A percentile compares a stretch with the other conserved stretches of the same genome.
phyloP scores from a whole-genome alignment of 2,329 filamentous ascomycete species.

The Fusarium robinianum region DNA sequence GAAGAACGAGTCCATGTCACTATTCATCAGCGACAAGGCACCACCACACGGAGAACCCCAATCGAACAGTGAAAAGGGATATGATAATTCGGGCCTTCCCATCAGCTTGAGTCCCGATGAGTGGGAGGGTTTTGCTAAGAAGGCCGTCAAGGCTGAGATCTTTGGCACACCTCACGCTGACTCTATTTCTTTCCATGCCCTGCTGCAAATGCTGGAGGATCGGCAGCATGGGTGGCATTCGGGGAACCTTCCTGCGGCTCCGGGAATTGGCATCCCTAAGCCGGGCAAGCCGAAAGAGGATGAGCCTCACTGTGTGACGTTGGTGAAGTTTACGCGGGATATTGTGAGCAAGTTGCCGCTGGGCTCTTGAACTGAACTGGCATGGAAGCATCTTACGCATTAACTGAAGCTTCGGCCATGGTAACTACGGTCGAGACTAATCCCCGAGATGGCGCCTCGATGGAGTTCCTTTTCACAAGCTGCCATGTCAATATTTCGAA shows the following conservation, averaged over 20 bases:
- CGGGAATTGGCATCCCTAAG: conserved; percentile 8
- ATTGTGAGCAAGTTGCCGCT: conserved; percentile 19
- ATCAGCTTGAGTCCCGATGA: conserved; percentile 24
- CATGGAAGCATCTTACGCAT: too few species aligned
- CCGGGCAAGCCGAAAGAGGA: conserved; percentile 21
- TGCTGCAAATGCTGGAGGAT: conserved; percentile 34
- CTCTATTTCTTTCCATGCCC: conserved; percentile 5
- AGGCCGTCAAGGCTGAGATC: conserved; percentile 26
- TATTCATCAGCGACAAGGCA: conserved; percentile 20
- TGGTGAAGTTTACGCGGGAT: conserved; percentile 32
- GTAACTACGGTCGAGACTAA: too few species aligned
- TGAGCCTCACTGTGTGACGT: conserved; percentile 31
- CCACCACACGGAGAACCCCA: neutral
- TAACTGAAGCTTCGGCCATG: too few species aligned
- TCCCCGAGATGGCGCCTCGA: too few species aligned
- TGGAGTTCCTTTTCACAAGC: too few species aligned
- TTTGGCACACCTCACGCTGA: conserved; percentile 15
- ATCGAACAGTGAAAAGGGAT: neutral
- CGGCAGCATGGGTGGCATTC: conserved; percentile 33
- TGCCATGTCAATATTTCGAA: too few species aligned
- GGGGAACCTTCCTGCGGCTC: conserved; percentile 10
- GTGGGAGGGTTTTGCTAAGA: conserved; percentile 29
- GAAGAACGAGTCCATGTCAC: conserved; percentile 18
- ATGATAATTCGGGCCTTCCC: conserved; percentile 3
- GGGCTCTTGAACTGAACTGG: too few species aligned